A percentile compares a stretch with the other conserved stretches of the same genome.
These are phyloP conservation scores for Salvia rosmarinus DNA, from an alignment of 257 asterid genomes.

Conservation along the genomic window DNA sequence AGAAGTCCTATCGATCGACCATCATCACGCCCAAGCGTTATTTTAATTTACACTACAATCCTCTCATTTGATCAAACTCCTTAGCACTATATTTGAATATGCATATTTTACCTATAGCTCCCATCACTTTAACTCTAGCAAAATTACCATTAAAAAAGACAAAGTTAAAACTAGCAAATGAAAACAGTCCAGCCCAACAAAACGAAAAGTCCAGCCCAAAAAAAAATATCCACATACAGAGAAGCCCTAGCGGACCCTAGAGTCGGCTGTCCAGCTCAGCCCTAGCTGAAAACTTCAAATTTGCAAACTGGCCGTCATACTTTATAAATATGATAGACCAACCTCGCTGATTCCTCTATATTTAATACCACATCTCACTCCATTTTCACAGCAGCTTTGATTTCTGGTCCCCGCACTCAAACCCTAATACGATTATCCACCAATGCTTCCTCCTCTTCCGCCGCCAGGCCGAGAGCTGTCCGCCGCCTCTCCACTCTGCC, in stretches of 20 bases:
- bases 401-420: slow-evolving; percentile 31
- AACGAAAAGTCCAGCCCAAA: neutral
- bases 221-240: neutral
- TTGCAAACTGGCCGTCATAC: neutral
- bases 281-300: slow-evolving; percentile 17
- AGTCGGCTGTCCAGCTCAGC: slow-evolving; percentile 38
- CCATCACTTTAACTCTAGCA: too few relatives aligned
- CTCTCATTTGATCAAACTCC: too few relatives aligned
- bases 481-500: slow-evolving; percentile 35
- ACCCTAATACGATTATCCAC: slow-evolving; percentile 44
- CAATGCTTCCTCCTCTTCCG: neutral
- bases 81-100: too few relatives aligned
- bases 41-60: too few relatives aligned
- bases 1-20: too few relatives aligned
- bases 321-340: neutral
- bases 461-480: slow-evolving; percentile 11
- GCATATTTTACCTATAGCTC: too few relatives aligned
- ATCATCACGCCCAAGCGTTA: too few relatives aligned
- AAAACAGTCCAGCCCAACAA: neutral
- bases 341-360: slow-evolving; percentile 31
- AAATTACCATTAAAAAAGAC: too few relatives aligned
- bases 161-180: neutral
- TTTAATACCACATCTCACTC: neutral
- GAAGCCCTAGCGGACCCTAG: neutral
- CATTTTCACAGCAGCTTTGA: neutral